Base-by-base conservation (phyloP, 495 filamentous ascomycete genomes). In the Cladorrhinum samala region DNA sequence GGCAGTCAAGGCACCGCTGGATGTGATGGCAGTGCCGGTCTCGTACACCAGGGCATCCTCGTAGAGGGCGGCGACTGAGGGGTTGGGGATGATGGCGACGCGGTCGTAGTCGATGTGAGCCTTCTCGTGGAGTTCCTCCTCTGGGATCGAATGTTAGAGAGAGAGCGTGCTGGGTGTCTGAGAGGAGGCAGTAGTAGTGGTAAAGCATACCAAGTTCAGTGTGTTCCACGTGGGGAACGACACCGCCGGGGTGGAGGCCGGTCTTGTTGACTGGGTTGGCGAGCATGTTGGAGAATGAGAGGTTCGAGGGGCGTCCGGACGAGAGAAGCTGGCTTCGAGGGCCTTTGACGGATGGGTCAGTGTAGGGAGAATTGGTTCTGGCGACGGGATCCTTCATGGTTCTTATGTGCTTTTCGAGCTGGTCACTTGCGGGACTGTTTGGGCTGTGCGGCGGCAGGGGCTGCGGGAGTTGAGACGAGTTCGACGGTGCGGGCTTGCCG, bases 21-120 rank as follows among this genome's bases (percentile, higher is more conserved):
- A 94, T 46, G 94, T 94, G 74, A 98, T 96, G 62, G 94, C 93
- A 47, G 91, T 91, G 64, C 93, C 93, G 52, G 89, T 92, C 77
- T 98, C 93, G 77, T 97, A 98, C 60, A 97, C 93, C 45, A 98
- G 81, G 51, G 93, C 93, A 86, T 98, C 93, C 81, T 98, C 93
- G 78, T 98, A 97, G 56, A 98, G 81, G 55, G 93, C 88, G 61
- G 94, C 83, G 53, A 96, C 93, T 36, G 70, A 91, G 81, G 65
- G 89, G 72, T 93, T 95, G 74, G 87, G 85, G 61, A 93, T 88
- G 78, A 98, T 98, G 53, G 94, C 87, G 61, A 98, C 93, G 62
- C 94, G 87, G 73, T 96, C 88, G 68, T 97, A 98, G 83, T 98
- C 93, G 74, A 98, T 97, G 80, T 97, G 91, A 61, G 93, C 94